Evolutionary conservation across 1,139 yeast species (phyloP).

Genomic region (Hyphopichia fennica): DNA sequence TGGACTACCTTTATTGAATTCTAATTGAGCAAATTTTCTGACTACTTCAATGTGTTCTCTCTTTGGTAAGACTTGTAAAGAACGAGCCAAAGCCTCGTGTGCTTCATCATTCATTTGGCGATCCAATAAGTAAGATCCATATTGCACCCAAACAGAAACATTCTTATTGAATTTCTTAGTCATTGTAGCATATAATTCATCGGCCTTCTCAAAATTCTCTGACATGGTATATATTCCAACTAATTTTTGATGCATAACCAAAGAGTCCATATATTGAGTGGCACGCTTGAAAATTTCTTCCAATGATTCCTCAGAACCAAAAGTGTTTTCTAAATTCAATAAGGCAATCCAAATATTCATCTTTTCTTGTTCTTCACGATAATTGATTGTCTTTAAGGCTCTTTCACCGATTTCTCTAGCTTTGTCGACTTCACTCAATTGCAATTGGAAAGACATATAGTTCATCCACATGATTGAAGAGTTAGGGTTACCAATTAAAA

Average conservation of each 20-base stretch:
- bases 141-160: conserved; percentile 73
- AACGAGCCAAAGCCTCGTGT: conserved; percentile 68
- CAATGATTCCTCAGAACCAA: conserved; percentile 82
- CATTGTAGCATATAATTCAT: conserved; percentile 61
- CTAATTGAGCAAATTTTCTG: conserved; percentile 85
- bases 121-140: conserved; percentile 73
- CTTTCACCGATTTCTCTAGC: conserved; percentile 93
- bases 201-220: conserved; percentile 71
- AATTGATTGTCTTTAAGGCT: conserved; percentile 85
- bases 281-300: conserved; percentile 81
- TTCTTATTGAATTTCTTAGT: conserved; percentile 80
- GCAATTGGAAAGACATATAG: conserved; percentile 96
- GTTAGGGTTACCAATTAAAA: conserved; percentile 88
- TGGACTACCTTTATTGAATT: conserved; percentile 80
- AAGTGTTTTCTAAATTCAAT: conserved; percentile 88
- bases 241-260: conserved; percentile 75
- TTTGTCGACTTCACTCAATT: conserved; percentile 87
- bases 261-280: conserved; percentile 88
- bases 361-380: conserved; percentile 91
- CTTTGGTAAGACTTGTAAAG: conserved; percentile 72
- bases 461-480: conserved; percentile 96
- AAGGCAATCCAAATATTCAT: conserved; percentile 95
- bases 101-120: conserved; percentile 58
- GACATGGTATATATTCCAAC: conserved; percentile 74
- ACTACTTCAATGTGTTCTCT: conserved; percentile 79